A percentile compares a stretch with the other conserved stretches of the same genome.
Evolutionary conservation across 2,329 filamentous ascomycete genomes (phyloP).

Genomic region (Fusarium sp.): DNA sequence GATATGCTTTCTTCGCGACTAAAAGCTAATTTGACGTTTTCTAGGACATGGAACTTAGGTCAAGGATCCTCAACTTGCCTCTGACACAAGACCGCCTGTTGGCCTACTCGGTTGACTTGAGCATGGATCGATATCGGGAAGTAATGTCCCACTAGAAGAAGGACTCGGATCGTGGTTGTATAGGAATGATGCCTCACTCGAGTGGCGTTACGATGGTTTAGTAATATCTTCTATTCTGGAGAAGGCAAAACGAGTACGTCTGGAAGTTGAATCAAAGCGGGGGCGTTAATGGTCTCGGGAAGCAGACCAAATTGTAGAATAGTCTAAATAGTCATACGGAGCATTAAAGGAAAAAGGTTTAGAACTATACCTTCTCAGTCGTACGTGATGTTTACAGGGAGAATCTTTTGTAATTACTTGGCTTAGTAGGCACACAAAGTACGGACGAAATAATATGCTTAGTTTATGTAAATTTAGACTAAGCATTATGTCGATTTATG

Average conservation of each 20-base stretch:
- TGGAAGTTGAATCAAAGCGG: constrained; percentile 6
- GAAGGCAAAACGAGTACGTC: constrained; percentile 14
- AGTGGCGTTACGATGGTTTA: constrained; percentile 35
- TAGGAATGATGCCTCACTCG: constrained; percentile 15
- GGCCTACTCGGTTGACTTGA: constrained; percentile 76
- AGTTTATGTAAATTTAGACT: not conserved
- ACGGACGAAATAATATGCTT: not conserved
- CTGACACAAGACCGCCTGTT: constrained; percentile 79
- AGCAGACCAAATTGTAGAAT: constrained; percentile 42
- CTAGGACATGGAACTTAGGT: constrained; percentile 53
- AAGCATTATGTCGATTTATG: not conserved
- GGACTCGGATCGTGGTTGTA: constrained; percentile 14
- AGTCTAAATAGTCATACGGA: constrained; percentile 40
- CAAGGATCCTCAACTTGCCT: constrained; percentile 66
- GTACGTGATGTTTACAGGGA: not conserved
- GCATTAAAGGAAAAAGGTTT: constrained; percentile 8
- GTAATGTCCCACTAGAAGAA: constrained; percentile 63
- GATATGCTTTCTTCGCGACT: not conserved
- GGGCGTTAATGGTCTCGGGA: constrained; percentile 20
- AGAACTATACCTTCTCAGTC: not conserved
- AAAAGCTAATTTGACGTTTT: constrained; percentile 32
- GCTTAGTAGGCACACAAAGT: not conserved
- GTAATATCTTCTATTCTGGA: constrained; percentile 19
- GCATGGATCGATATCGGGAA: constrained; percentile 74
- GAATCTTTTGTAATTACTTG: not conserved